Evolutionary conservation across 148 eudicot species (phyloP).

Genomic region (Diospyros lotus): DNA sequence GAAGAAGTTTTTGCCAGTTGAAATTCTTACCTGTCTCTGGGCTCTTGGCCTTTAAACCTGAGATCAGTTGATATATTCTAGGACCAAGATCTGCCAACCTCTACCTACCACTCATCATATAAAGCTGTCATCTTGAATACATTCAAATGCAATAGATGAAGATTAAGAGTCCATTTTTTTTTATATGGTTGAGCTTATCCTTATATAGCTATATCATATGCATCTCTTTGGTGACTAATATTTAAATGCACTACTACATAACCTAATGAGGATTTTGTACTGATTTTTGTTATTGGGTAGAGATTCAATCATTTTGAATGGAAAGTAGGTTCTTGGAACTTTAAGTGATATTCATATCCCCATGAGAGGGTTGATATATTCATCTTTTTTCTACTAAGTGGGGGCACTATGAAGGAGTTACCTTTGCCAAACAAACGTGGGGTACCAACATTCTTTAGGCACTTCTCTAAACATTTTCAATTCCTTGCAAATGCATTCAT

Average conservation of each 20-base stretch:
- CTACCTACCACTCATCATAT: neutral
- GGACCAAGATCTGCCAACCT: neutral
- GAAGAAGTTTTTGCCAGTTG: neutral
- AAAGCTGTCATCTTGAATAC: neutral
- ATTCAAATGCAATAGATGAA: neutral
- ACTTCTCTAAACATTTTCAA: too few species aligned
- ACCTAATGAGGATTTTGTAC: neutral
- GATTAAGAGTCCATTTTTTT: too few species aligned
- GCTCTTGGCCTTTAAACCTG: neutral
- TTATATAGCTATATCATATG: neutral
- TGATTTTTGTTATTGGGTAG: too few species aligned
- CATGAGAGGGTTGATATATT: too few species aligned
- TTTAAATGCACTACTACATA: neutral
- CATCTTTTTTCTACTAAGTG: too few species aligned
- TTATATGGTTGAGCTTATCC: neutral
- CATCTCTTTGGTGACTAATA: neutral
- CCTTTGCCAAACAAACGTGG: too few species aligned
- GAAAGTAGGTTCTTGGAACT: too few species aligned
- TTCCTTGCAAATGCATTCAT: too few species aligned
- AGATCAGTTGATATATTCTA: neutral
- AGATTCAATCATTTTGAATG: too few species aligned
- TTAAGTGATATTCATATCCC: too few species aligned
- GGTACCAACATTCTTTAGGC: too few species aligned
- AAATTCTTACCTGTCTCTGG: neutral
- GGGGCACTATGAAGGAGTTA: too few species aligned